phyloP scores from a whole-genome alignment of 306 rosid genomes.

The Nissolia schottii region DNA sequence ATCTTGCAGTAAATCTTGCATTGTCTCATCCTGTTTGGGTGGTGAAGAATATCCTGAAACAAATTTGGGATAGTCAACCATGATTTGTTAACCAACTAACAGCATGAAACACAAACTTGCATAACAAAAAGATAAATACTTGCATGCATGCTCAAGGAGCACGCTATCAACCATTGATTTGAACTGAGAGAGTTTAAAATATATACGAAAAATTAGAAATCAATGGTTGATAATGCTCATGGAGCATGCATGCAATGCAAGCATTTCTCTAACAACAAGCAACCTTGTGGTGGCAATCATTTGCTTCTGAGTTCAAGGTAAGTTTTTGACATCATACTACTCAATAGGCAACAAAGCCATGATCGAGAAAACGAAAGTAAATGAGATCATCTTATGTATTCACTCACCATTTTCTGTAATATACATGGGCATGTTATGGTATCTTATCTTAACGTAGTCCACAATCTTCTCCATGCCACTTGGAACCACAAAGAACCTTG shows the following conservation, averaged over 20 bases:
- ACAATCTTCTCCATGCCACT: constrained; percentile 48
- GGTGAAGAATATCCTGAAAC: constrained; percentile 43
- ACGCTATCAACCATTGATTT: too few species aligned
- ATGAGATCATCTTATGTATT: background rate
- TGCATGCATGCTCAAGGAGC: too few species aligned
- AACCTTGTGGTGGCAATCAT: too few species aligned
- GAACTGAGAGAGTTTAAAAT: too few species aligned
- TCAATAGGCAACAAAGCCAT: background rate
- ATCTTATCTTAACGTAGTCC: constrained; percentile 48
- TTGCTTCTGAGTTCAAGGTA: too few species aligned
- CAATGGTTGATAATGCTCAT: too few species aligned
- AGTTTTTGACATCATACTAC: background rate
- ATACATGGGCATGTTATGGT: constrained; percentile 46
- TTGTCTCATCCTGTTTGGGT: background rate
- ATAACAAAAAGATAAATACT: background rate
- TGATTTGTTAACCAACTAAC: background rate
- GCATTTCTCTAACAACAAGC: too few species aligned
- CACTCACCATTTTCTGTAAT: constrained; percentile 70
- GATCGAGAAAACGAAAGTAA: background rate
- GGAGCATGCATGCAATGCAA: too few species aligned
- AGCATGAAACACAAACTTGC: background rate
- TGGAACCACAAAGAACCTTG: constrained; percentile 57
- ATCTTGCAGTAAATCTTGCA: constrained; percentile 40
- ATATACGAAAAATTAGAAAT: too few species aligned
- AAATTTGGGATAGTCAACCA: background rate